Base-by-base conservation (phyloP, 768 basidiomycete genomes). In the Boletales sp. region DNA sequence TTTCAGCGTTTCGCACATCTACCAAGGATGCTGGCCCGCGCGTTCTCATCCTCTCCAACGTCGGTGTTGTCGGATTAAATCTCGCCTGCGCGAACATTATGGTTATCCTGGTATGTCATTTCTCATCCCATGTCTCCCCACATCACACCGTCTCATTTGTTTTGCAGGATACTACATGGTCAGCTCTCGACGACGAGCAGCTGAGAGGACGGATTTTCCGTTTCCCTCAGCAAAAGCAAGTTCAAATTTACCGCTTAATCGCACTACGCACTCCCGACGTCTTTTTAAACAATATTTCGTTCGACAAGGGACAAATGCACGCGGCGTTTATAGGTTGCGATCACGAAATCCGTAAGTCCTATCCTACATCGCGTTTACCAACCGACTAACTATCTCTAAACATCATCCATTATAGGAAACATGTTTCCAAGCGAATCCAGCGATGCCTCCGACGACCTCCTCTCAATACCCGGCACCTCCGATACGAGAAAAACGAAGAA, bases 241-340 rank as follows among this genome's bases (percentile, higher is more conserved):
- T 66, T 0, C 43, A 45, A 5, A 32, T 65, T 5, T 64, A 64
- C 28, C 43, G 51, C 0, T 32, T 62, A 0, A 51, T 66, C 8
- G 52, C 53, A 0, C 21, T 46, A 0, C 19, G 42, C 0, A 62
- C 62, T 0, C 53, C 53, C 0, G 57, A 63, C 40, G 51, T 62
- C 0, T 60, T 58, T 38, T 41, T 65, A 4, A 65, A 63, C 43
- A 63, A 62, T n/a, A 55, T 65, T 0, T 51, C 53, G 0, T 63
- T 66, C 34, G 46, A 45, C 17, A 59, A 59, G 5, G 50, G 56
- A 0, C 9, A 43, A 6, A 2, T 58, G 0, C 51, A 55, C 8
- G 0, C 8, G 0, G 48, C 48, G 0, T 56, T 56, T 9, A 4
- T 51, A 1, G 42, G 32, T 1, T 35, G 14, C 5, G 11, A 28